phyloP scores from a whole-genome alignment of 2,329 filamentous ascomycete genomes.

The Ampelomyces quisqualis region DNA sequence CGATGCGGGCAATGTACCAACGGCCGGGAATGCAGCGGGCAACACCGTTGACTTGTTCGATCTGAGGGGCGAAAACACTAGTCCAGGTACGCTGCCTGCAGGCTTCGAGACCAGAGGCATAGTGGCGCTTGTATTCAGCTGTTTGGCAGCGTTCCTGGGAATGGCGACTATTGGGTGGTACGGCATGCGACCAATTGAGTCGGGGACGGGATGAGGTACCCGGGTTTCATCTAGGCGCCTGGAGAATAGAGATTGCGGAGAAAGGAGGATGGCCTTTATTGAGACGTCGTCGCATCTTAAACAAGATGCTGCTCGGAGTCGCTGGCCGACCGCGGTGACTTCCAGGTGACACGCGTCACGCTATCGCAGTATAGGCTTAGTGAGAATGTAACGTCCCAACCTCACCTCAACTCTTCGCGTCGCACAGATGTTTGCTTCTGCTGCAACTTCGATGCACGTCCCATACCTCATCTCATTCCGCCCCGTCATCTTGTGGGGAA shows the following conservation, averaged over 20 bases:
- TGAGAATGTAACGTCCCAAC: conserved; percentile 6
- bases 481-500: not conserved
- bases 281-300: not conserved
- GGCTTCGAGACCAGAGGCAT: conserved; percentile 73
- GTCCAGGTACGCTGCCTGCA: conserved; percentile 59
- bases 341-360: not conserved
- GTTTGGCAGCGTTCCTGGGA: conserved; percentile 67
- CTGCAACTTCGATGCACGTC: conserved; percentile 18
- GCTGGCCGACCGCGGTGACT: not conserved
- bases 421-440: conserved; percentile 15
- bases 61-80: conserved; percentile 51
- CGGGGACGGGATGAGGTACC: conserved; percentile 5
- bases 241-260: not conserved
- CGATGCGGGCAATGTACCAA: conserved; percentile 52
- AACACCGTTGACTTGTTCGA: conserved; percentile 67
- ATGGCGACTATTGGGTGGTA: conserved; percentile 69
- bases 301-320: not conserved
- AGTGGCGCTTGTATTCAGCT: conserved; percentile 72
- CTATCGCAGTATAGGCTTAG: not conserved
- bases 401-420: conserved; percentile 11
- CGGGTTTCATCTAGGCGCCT: not conserved
- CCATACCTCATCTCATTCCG: conserved; percentile 14
- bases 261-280: not conserved
- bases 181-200: conserved; percentile 49
- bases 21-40: conserved; percentile 70